phyloP scores from a whole-genome alignment of 495 filamentous ascomycete genomes.

The Trichocladium antarcticum region DNA sequence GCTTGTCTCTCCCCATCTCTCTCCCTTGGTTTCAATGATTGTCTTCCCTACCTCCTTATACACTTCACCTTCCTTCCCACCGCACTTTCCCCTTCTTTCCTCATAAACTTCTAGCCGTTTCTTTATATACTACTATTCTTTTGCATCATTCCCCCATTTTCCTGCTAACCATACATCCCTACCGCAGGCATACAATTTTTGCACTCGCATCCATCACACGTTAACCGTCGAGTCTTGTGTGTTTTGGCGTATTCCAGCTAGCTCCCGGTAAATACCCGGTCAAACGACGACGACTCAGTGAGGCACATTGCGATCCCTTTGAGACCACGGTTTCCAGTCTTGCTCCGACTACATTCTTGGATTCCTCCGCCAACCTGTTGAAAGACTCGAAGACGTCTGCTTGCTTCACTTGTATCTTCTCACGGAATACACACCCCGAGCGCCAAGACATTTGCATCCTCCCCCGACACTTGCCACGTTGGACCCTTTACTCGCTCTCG shows the following conservation, averaged over 20 bases:
- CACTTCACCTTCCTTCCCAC: constrained; percentile 1
- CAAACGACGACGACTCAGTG: not conserved
- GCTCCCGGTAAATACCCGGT: not conserved
- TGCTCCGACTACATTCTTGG: not conserved
- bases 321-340: too few relatives aligned
- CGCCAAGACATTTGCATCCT: constrained; percentile 5
- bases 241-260: too few relatives aligned
- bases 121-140: not conserved
- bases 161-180: not conserved
- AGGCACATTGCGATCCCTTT: not conserved
- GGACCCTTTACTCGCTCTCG: not conserved
- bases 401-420: too few relatives aligned
- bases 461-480: constrained; percentile 8
- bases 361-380: too few relatives aligned
- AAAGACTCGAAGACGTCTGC: too few relatives aligned
- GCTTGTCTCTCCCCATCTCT: constrained; percentile 3
- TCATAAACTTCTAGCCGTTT: not conserved
- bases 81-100: constrained; percentile 4
- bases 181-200: not conserved
- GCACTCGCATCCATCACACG: not conserved
- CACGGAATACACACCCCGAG: not conserved
- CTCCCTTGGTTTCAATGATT: constrained; percentile 12
- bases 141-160: not conserved
- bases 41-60: constrained; percentile 3
- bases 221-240: too few relatives aligned